These are phyloP conservation scores for Trypanosoma lewisi DNA, from an alignment of 208 protist genomes.

Conservation along the genomic window DNA sequence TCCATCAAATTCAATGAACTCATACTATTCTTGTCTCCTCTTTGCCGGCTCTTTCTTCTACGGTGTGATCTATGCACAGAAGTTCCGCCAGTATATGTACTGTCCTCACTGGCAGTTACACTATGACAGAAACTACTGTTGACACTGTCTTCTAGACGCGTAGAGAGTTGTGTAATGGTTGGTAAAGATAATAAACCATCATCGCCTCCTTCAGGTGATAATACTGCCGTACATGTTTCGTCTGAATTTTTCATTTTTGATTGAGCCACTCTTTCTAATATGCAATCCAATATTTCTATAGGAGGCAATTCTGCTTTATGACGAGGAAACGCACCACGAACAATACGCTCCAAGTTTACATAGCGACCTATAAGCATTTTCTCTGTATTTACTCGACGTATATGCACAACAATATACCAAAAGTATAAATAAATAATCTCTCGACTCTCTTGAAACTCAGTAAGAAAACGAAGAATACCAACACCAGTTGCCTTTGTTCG, in stretches of 20 bases:
- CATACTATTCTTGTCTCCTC: not conserved
- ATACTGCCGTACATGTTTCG: not conserved
- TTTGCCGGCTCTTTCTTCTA: not conserved
- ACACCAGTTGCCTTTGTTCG: constrained; percentile 40
- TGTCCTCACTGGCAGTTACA: no score
- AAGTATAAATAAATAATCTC: constrained; percentile 54
- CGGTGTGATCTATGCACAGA: not conserved
- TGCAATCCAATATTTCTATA: constrained; percentile 15
- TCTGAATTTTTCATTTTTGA: not conserved
- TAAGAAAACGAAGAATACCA: constrained; percentile 51
- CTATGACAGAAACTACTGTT: no score
- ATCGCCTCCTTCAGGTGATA: not conserved
- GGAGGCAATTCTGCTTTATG: constrained; percentile 24
- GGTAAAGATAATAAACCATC: no score
- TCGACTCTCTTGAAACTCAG: constrained; percentile 29
- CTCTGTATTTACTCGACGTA: constrained; percentile 41
- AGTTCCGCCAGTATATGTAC: not conserved
- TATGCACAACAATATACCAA: constrained; percentile 61
- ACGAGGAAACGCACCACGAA: constrained; percentile 47
- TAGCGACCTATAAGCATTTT: constrained; percentile 52
- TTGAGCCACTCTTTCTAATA: constrained; percentile 19
- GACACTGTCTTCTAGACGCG: no score
- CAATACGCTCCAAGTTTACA: constrained; percentile 31
- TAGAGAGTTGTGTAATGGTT: no score
- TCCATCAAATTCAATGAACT: not conserved